Conservation (phyloP, 345 rosid species). For the Anastatica hierochuntica region DNA sequence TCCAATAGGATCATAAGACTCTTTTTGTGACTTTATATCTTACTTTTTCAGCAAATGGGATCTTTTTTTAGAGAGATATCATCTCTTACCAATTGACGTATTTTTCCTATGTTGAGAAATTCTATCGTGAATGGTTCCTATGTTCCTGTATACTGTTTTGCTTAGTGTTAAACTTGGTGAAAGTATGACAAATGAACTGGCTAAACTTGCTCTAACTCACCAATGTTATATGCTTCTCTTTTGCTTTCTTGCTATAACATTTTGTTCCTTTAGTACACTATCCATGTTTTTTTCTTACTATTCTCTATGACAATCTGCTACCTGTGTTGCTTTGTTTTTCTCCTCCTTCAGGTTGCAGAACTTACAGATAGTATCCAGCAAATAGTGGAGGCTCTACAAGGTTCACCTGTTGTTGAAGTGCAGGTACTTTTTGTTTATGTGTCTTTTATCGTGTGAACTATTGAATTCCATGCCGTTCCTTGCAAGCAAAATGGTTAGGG, state of each 20-base stretch:
- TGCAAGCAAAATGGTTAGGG: too few relatives aligned
- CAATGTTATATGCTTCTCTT: neutral
- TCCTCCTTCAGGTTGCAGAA: constrained; percentile 41
- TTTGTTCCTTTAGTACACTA: neutral
- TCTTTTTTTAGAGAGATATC: neutral
- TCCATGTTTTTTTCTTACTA: neutral
- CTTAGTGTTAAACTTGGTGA: neutral
- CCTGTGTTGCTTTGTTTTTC: constrained; percentile 1
- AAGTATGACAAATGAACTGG: neutral
- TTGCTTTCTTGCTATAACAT: neutral
- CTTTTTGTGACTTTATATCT: neutral
- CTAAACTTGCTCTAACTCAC: neutral
- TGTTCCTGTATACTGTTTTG: neutral
- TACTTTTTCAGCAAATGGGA: neutral
- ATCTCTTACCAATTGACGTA: neutral
- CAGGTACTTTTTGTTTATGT: constrained; percentile 40
- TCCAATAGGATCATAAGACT: too few relatives aligned
- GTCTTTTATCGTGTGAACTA: constrained; percentile 13
- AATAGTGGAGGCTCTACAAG: constrained; percentile 58
- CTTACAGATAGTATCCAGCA: constrained; percentile 54
- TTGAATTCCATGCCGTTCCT: too few relatives aligned
- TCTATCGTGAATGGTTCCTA: neutral
- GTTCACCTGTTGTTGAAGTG: constrained; percentile 58
- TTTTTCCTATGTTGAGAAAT: neutral
- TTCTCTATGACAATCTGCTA: neutral